Conservation (phyloP, 2,329 filamentous ascomycete genomes). For the Aspergillus terreus region DNA sequence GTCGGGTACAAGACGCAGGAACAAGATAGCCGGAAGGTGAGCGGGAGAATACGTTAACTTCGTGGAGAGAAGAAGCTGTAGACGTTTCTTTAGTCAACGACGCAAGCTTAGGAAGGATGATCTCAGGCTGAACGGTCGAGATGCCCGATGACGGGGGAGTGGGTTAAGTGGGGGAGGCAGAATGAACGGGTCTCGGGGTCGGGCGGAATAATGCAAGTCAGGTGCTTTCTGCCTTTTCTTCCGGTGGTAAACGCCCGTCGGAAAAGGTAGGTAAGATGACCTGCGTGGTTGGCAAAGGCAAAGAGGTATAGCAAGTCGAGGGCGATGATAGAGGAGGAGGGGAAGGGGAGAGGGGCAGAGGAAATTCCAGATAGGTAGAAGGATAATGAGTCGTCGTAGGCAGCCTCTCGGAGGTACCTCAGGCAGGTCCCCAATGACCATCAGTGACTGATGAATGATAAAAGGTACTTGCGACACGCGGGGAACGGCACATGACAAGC, state of each 20-base stretch:
- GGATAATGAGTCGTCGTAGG: no score
- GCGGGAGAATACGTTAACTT: conserved; percentile 18
- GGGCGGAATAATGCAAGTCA: conserved; percentile 17
- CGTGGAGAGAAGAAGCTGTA: conserved; percentile 7
- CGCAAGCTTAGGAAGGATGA: conserved; percentile 6
- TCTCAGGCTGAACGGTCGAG: conserved; percentile 8
- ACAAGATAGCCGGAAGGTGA: conserved; percentile 7
- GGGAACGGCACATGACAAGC: no score
- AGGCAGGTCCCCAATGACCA: no score
- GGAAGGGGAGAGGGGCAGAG: not conserved
- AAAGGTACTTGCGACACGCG: no score
- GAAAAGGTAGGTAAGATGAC: not conserved
- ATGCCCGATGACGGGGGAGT: conserved; percentile 19
- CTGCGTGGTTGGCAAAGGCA: not conserved
- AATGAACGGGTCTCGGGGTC: conserved; percentile 4
- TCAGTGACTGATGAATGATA: no score
- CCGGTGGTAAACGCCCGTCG: not conserved
- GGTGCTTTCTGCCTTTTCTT: conserved; percentile 10
- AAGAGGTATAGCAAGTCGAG: not conserved
- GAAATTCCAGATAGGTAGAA: not conserved
- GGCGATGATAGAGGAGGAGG: not conserved
- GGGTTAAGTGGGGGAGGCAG: conserved; percentile 13
- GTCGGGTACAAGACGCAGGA: conserved; percentile 12
- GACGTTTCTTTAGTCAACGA: conserved; percentile 1
- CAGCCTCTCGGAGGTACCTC: no score